Percentiles rank a stretch among this genome's conserved stretches.
These are phyloP conservation scores for Leishmania arabica DNA, from an alignment of 208 protist genomes.

Conservation along the genomic window DNA sequence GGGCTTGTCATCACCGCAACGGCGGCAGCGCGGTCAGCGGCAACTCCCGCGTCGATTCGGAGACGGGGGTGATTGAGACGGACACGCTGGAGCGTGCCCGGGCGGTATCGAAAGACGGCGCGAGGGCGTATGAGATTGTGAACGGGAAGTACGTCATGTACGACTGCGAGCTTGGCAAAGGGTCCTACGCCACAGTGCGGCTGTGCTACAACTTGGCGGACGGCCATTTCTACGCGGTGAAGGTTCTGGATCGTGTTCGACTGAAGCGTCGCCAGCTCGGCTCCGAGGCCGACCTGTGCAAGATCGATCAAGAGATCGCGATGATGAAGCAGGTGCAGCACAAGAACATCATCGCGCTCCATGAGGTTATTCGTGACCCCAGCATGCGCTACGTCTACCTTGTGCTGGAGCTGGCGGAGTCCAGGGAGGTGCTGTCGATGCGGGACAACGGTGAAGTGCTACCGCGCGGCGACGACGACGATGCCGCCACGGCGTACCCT, in stretches of 20 bases:
- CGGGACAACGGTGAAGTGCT: slow-evolving; percentile 48
- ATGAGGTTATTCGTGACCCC: slow-evolving; percentile 94
- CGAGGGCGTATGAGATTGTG: slow-evolving; percentile 37
- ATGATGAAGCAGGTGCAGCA: slow-evolving; percentile 94
- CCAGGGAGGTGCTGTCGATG: slow-evolving; percentile 52
- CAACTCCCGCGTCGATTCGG: neutral
- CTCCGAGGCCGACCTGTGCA: slow-evolving; percentile 31
- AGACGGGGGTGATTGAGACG: slow-evolving; percentile 27
- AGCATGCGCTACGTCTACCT: slow-evolving; percentile 78
- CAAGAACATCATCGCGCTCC: slow-evolving; percentile 88
- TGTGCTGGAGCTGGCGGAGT: slow-evolving; percentile 84
- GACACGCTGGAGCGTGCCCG: slow-evolving; percentile 7
- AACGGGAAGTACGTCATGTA: slow-evolving; percentile 80
- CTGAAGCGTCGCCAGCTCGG: slow-evolving; percentile 43
- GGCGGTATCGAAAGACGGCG: neutral
- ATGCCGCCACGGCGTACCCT: slow-evolving; percentile 20
- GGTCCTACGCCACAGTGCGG: slow-evolving; percentile 73
- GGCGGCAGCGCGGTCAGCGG: neutral
- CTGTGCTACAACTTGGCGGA: slow-evolving; percentile 54
- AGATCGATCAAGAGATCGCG: slow-evolving; percentile 81
- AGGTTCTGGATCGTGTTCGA: slow-evolving; percentile 50
- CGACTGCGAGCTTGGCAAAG: slow-evolving; percentile 47
- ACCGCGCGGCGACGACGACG: slow-evolving; percentile 23
- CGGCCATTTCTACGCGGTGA: slow-evolving; percentile 56
- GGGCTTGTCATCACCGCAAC: neutral